Conservation (phyloP, 495 filamentous ascomycete genomes). For the Aspergillus heteromorphus region DNA sequence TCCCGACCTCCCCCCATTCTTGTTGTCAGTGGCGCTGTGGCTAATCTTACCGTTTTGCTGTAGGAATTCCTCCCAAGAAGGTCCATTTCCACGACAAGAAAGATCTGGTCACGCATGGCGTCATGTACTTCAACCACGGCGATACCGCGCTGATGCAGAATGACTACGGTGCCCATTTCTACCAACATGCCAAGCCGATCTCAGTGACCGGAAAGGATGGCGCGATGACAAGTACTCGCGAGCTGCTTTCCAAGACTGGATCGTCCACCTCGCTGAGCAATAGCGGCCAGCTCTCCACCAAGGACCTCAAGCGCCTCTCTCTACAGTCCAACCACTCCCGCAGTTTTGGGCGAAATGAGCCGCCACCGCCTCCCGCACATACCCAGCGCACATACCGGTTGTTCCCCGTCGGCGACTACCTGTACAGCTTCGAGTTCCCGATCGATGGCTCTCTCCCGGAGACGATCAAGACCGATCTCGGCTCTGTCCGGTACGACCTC, state of each 20-base stretch:
- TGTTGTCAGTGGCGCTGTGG: not conserved
- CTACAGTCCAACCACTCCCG: slow-evolving; percentile 71
- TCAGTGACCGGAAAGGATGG: slow-evolving; percentile 46
- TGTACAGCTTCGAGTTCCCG: slow-evolving; percentile 92
- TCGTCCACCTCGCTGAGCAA: slow-evolving; percentile 28
- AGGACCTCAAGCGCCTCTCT: slow-evolving; percentile 63
- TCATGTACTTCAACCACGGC: slow-evolving; percentile 49
- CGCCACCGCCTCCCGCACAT: slow-evolving; percentile 52
- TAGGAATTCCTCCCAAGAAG: slow-evolving; percentile 86
- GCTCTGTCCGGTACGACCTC: slow-evolving; percentile 82
- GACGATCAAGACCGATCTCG: slow-evolving; percentile 84
- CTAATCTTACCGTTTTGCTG: slow-evolving; percentile 8
- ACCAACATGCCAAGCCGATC: slow-evolving; percentile 39
- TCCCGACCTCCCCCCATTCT: not conserved
- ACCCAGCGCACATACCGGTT: slow-evolving; percentile 84
- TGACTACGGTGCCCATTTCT: slow-evolving; percentile 46
- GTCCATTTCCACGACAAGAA: slow-evolving; percentile 76
- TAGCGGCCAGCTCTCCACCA: slow-evolving; percentile 31
- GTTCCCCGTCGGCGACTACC: slow-evolving; percentile 85
- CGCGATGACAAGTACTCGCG: slow-evolving; percentile 35
- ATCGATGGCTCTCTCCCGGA: slow-evolving; percentile 90
- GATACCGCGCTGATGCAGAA: slow-evolving; percentile 61
- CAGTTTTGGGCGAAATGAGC: slow-evolving; percentile 81
- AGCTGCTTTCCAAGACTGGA: slow-evolving; percentile 35
- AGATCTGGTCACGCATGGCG: slow-evolving; percentile 44